phyloP scores from a whole-genome alignment of 1,284 basidiomycete genomes.

The Tylopilus sp. region DNA sequence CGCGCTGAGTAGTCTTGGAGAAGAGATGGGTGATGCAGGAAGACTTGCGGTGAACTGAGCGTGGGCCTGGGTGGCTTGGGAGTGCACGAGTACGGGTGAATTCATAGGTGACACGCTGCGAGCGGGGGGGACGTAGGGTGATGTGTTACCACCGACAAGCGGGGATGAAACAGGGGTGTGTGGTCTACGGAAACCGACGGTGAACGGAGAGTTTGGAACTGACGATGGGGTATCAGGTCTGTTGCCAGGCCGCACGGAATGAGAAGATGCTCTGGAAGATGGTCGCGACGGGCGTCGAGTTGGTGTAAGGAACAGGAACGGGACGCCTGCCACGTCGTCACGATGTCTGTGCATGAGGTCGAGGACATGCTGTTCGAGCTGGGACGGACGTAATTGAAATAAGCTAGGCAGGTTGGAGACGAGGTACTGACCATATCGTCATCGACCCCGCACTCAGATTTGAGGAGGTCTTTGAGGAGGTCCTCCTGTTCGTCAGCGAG shows the following conservation, averaged over 20 bases:
- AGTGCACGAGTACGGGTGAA: conserved; percentile 62
- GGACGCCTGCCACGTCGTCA: conserved; percentile 76
- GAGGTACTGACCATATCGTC: conserved; percentile 60
- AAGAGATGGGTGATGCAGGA: conserved; percentile 56
- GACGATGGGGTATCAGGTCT: conserved; percentile 72
- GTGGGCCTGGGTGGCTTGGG: conserved; percentile 43
- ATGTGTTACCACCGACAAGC: conserved; percentile 49
- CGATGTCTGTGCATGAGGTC: conserved; percentile 84
- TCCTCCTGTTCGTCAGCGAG: conserved; percentile 83
- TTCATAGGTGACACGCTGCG: conserved; percentile 59
- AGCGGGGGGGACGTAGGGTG: conserved; percentile 53
- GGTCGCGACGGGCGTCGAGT: conserved; percentile 75
- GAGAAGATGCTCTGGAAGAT: conserved; percentile 72
- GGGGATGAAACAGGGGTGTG: conserved; percentile 73
- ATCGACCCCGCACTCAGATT: conserved; percentile 64
- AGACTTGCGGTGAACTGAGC: conserved; percentile 68
- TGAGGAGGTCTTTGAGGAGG: conserved; percentile 71
- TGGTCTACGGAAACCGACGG: conserved; percentile 65
- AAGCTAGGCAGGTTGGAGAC: conserved; percentile 9
- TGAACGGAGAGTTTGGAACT: conserved; percentile 64
- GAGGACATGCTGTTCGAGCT: conserved; percentile 74
- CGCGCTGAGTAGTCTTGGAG: conserved; percentile 58
- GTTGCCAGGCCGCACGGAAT: conserved; percentile 53
- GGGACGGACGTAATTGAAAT: conserved; percentile 15
- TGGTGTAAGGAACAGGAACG: conserved; percentile 74